Conservation (phyloP, 2,329 filamentous ascomycete species). For the Fusarium liriodendri region DNA sequence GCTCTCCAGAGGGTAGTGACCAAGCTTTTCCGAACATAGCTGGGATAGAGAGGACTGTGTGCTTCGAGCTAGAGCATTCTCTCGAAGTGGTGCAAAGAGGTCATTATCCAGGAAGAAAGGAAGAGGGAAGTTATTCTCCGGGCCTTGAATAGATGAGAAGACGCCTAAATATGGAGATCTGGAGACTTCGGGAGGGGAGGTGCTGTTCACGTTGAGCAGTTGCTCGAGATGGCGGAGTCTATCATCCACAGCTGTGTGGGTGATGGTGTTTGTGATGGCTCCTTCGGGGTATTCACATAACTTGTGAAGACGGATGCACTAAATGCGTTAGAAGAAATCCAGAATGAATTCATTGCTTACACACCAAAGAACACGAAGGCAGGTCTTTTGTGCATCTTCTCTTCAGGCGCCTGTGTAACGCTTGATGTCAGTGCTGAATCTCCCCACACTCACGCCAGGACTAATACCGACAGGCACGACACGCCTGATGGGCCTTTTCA, state of each 20-base stretch:
- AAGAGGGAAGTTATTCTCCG: conserved; percentile 1
- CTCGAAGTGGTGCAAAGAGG: conserved; percentile 7
- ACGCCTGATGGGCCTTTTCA: conserved; percentile 5
- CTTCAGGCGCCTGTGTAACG: conserved; percentile 25
- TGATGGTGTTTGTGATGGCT: background rate
- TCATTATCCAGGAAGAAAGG: conserved; percentile 30
- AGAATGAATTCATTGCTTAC: no score
- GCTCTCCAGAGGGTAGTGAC: background rate
- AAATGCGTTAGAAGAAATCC: no score
- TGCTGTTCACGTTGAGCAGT: background rate
- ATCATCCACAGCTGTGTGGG: background rate
- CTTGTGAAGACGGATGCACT: conserved; percentile 15
- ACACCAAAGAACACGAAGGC: conserved; percentile 30
- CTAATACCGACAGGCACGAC: conserved; percentile 14
- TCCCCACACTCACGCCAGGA: background rate
- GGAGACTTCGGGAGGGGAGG: background rate
- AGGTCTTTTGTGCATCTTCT: conserved; percentile 30
- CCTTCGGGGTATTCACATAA: conserved; percentile 1
- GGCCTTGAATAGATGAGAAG: background rate
- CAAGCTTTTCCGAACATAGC: background rate
- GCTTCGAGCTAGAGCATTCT: background rate
- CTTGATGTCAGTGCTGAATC: background rate
- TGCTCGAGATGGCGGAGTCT: background rate
- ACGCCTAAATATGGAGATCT: background rate
- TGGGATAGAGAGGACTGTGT: background rate